Base-by-base conservation (phyloP, 2,329 filamentous ascomycete species). In the Trichophaea hybrida region DNA sequence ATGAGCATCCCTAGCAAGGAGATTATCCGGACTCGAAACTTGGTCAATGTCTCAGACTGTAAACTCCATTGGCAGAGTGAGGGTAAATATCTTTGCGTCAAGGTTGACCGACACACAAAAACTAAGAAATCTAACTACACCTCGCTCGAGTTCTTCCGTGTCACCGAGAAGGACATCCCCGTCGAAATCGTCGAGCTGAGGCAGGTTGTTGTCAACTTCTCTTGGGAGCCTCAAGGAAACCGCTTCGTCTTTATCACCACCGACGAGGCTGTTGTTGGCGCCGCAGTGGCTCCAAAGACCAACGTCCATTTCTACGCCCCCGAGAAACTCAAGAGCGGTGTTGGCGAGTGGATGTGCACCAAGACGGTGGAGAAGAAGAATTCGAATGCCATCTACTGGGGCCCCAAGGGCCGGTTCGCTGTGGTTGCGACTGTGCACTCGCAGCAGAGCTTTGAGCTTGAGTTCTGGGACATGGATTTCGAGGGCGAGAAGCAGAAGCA, bases 1-100 rank as follows among this genome's bases (percentile, higher is more conserved):
- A 97, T 98, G 91, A 90, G 84, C 75, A 82, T 98, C 66, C 93
- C 93, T 5, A 90, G 87, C 61, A 97, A 96, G 77, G 84, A 97
- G 74, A 81, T 96, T 67, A 84, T 98, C 64, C 85, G 93, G 69
- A 94, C 91, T 4, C 81, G 95, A 71, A 98, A 98, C 72, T 81
- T 98, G 50, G 97, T 98, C 81, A 97, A 93, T 72, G 93, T 98
- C 60, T 88, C 88, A 50, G 93, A 98, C 72, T 93, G 87, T 60
- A 98, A 97, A 77, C 81, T 98, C 15, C 93, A 98, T 78, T 98
- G 93, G 93, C 93, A 98, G 75, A 95, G 89, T 3, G 88, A 96
- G 64, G 87, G 84, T 59, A 81, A 85, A 62, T 98, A 96, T 72
- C 83, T 98, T 62, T 97, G 93, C 71, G 91, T 97, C 73, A 98